phyloP scores from a whole-genome alignment of 2,329 filamentous ascomycete genomes.

The Colletotrichum tamarilloi region DNA sequence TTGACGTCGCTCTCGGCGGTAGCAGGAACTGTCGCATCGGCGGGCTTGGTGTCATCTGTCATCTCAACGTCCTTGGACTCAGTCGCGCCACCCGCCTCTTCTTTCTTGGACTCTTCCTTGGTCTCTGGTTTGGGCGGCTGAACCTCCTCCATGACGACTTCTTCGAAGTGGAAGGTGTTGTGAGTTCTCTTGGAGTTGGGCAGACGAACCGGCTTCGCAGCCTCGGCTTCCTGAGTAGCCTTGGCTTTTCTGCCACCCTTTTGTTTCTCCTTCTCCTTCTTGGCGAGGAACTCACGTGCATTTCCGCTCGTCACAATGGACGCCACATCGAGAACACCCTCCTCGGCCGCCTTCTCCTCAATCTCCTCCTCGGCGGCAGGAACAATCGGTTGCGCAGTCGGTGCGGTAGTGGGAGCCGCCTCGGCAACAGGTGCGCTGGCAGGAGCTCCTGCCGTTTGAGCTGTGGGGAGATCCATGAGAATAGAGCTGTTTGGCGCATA shows the following conservation, averaged over 20 bases:
- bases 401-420: slow-evolving; percentile 47
- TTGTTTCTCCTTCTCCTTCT: slow-evolving; percentile 84
- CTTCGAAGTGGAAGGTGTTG: slow-evolving; percentile 80
- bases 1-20: slow-evolving; percentile 36
- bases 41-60: slow-evolving; percentile 35
- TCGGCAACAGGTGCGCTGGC: slow-evolving; percentile 45
- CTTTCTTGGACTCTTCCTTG: slow-evolving; percentile 21
- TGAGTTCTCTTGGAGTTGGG: slow-evolving; percentile 79
- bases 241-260: slow-evolving; percentile 63
- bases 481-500: slow-evolving; percentile 58
- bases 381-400: slow-evolving; percentile 40
- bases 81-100: not conserved
- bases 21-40: slow-evolving; percentile 33
- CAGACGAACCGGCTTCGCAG: slow-evolving; percentile 68
- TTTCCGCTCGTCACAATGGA: slow-evolving; percentile 85
- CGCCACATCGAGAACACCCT: slow-evolving; percentile 85
- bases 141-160: slow-evolving; percentile 68
- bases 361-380: slow-evolving; percentile 44
- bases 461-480: slow-evolving; percentile 60
- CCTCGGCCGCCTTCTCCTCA: slow-evolving; percentile 55
- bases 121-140: slow-evolving; percentile 42
- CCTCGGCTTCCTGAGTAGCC: slow-evolving; percentile 66
- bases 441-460: slow-evolving; percentile 42
- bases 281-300: slow-evolving; percentile 83
- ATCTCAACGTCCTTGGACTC: slow-evolving; percentile 39